Evolutionary conservation across 2,329 filamentous ascomycete species (phyloP).

Genomic region (Venturia oleaginea): DNA sequence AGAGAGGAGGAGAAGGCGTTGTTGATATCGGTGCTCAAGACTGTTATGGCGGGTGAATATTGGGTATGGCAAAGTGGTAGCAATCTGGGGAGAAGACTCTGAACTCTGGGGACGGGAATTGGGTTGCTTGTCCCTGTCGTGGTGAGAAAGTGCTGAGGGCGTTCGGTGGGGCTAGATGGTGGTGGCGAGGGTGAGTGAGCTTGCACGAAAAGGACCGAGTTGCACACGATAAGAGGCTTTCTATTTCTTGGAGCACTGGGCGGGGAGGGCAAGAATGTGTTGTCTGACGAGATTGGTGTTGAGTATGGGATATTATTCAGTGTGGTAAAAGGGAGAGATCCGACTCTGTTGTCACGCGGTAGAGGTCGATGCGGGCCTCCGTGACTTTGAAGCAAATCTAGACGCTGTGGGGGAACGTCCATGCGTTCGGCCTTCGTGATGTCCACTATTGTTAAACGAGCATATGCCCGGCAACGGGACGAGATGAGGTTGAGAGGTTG

Average conservation of each 20-base stretch:
- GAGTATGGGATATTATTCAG: neutral
- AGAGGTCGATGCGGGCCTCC: neutral
- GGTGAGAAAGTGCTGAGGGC: neutral
- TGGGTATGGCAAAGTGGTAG: neutral
- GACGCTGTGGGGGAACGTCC: neutral
- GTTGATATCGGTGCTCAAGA: neutral
- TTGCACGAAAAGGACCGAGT: constrained; percentile 1
- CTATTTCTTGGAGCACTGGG: neutral
- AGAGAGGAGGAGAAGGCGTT: neutral
- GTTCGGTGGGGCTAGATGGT: neutral
- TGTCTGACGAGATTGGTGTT: neutral
- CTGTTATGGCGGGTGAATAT: neutral
- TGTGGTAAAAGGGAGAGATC: neutral
- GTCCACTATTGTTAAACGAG: neutral
- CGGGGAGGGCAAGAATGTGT: neutral
- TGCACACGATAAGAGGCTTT: neutral
- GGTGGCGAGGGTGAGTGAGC: neutral
- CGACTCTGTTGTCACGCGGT: neutral
- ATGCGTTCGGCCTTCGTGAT: neutral
- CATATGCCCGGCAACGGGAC: neutral
- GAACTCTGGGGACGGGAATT: neutral
- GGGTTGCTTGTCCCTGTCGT: neutral
- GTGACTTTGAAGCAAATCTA: neutral
- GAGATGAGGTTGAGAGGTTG: too few relatives aligned
- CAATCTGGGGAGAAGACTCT: neutral